Conservation (phyloP, 2,329 filamentous ascomycete species). For the Talaromyces rugulosus region DNA sequence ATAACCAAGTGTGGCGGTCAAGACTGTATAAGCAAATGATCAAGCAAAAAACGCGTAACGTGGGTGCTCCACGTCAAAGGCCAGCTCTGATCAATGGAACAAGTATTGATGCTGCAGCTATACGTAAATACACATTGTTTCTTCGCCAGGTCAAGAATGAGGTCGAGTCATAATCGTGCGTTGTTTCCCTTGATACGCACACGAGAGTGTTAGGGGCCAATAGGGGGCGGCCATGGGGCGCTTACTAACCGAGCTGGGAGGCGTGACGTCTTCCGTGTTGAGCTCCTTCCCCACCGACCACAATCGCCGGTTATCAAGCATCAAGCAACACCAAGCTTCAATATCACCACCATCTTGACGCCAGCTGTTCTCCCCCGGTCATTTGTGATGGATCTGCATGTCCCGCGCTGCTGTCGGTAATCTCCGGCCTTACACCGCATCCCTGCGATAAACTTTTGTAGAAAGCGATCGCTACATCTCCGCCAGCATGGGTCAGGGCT, state of each 20-base stretch:
- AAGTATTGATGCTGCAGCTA: neutral
- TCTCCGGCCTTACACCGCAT: neutral
- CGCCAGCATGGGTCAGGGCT: slow-evolving; percentile 81
- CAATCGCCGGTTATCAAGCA: neutral
- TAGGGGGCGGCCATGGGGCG: neutral
- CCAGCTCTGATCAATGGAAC: neutral
- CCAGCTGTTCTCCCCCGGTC: neutral
- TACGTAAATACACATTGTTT: neutral
- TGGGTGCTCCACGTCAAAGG: neutral
- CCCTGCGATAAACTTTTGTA: neutral
- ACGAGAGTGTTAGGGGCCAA: neutral
- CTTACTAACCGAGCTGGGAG: neutral
- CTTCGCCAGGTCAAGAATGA: neutral
- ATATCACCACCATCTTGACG: neutral
- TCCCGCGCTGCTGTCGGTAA: neutral
- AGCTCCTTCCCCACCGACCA: neutral
- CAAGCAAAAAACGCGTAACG: neutral
- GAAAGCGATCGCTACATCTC: neutral
- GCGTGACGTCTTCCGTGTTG: slow-evolving; percentile 2
- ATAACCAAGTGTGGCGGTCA: neutral
- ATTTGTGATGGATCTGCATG: neutral
- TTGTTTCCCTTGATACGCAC: neutral
- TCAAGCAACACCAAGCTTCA: neutral
- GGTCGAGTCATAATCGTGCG: neutral
- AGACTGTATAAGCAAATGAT: neutral